Percentiles rank a stretch among this genome's conserved stretches.
Conservation (phyloP, 805 yeast genomes). For the Ogataea neopini region DNA sequence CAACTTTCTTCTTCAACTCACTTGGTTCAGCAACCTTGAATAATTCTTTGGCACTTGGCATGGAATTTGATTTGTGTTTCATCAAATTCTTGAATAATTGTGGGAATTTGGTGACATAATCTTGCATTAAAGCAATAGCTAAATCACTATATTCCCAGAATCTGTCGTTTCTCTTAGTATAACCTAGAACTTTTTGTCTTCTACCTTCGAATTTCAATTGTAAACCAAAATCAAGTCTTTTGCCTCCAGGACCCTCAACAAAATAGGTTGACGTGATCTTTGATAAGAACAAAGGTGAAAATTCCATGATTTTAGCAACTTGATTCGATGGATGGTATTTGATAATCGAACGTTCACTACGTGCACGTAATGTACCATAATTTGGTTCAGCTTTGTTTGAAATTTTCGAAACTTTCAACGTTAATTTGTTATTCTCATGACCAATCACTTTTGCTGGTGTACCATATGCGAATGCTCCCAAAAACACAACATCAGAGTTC, state of each 20-base stretch:
- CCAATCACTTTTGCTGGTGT: conserved; percentile 70
- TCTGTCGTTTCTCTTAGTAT: conserved; percentile 60
- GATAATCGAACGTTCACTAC: conserved; percentile 53
- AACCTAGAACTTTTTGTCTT: conserved; percentile 85
- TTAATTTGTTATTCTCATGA: conserved; percentile 44
- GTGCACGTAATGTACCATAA: conserved; percentile 62
- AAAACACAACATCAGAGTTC: conserved; percentile 68
- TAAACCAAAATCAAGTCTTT: conserved; percentile 71
- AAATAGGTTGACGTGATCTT: conserved; percentile 73
- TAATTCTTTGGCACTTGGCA: conserved; percentile 42
- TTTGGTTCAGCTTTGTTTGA: conserved; percentile 56
- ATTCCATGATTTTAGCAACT: conserved; percentile 55
- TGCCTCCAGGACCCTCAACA: conserved; percentile 54
- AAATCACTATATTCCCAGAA: conserved; percentile 85
- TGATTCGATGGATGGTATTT: conserved; percentile 66
- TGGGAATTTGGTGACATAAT: conserved; percentile 64
- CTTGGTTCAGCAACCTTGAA: conserved; percentile 41
- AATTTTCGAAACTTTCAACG: conserved; percentile 54
- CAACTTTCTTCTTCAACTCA: conserved; percentile 44
- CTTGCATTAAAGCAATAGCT: conserved; percentile 65
- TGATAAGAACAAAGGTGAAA: conserved; percentile 69
- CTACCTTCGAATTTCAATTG: conserved; percentile 80
- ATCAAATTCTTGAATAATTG: conserved; percentile 46
- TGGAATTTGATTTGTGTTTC: conserved; percentile 27
- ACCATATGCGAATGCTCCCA: conserved; percentile 89